phyloP scores from a whole-genome alignment of 1,139 yeast species.

The Geotrichum citri-aurantii region DNA sequence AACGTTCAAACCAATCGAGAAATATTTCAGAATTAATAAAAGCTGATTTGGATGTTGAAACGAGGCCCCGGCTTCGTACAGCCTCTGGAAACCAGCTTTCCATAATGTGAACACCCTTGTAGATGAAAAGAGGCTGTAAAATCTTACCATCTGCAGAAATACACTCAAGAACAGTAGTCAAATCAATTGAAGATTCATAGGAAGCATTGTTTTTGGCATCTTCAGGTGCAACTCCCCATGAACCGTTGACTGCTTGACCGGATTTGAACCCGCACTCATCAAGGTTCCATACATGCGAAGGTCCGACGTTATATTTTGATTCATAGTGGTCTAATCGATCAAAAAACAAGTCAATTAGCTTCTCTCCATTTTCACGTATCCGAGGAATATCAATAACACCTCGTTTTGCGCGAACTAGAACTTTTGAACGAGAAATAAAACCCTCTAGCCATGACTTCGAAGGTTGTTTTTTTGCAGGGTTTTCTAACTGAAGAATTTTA shows the following conservation, averaged over 20 bases:
- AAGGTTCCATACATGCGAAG: neutral
- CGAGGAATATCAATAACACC: neutral
- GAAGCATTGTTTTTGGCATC: neutral
- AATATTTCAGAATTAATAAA: constrained; percentile 49
- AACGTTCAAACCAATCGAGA: constrained; percentile 52
- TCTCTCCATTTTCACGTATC: neutral
- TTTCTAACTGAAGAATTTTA: neutral
- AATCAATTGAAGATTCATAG: neutral
- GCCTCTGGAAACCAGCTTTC: constrained; percentile 4
- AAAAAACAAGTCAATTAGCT: neutral
- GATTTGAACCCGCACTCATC: constrained; percentile 5
- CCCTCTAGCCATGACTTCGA: neutral
- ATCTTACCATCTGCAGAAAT: constrained; percentile 1
- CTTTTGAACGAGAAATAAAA: neutral
- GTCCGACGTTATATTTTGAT: neutral
- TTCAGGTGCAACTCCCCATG: neutral
- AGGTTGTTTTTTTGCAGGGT: neutral
- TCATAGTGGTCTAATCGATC: neutral
- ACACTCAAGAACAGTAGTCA: neutral
- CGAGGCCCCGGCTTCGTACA: constrained; percentile 43
- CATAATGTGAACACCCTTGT: constrained; percentile 5
- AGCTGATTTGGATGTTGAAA: constrained; percentile 44
- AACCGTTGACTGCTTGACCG: neutral
- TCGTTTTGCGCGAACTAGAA: neutral
- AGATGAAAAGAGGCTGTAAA: neutral